Conservation (phyloP, 2,329 filamentous ascomycete genomes). For the Penicillium sp. region DNA sequence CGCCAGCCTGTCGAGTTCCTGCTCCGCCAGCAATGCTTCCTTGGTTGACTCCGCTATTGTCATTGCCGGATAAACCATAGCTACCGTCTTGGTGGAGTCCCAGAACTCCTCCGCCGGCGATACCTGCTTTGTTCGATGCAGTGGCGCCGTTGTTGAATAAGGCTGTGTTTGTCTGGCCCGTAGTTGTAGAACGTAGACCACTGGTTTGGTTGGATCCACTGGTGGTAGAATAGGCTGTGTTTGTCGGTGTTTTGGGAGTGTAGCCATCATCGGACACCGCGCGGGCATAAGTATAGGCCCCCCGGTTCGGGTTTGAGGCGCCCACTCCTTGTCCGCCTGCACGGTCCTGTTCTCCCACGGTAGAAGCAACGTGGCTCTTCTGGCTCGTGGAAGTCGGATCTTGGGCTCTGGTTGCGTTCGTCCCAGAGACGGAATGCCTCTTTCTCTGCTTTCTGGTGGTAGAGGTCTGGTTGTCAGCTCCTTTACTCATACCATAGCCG, state of each 20-base stretch:
- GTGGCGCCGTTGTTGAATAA: background rate
- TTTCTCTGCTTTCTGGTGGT: background rate
- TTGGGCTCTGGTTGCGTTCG: background rate
- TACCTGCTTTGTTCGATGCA: background rate
- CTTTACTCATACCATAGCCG: constrained; percentile 6
- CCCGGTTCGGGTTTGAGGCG: background rate
- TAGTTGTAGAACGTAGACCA: background rate
- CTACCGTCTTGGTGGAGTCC: background rate
- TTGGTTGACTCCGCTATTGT: background rate
- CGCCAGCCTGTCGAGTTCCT: background rate
- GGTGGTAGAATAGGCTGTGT: background rate
- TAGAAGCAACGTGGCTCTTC: background rate
- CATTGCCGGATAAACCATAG: background rate
- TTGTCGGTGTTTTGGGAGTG: background rate
- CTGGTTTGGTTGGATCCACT: background rate
- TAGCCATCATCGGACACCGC: background rate
- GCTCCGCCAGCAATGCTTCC: background rate
- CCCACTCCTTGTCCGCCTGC: background rate
- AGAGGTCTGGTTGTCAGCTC: background rate
- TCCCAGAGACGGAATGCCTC: background rate
- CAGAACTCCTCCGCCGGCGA: background rate
- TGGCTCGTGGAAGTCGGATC: background rate
- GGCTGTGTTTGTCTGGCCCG: constrained; percentile 2
- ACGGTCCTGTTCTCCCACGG: background rate
- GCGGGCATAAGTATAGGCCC: background rate